These are phyloP conservation scores for Candida sojae DNA, from an alignment of 1,139 yeast genomes.

Conservation along the genomic window DNA sequence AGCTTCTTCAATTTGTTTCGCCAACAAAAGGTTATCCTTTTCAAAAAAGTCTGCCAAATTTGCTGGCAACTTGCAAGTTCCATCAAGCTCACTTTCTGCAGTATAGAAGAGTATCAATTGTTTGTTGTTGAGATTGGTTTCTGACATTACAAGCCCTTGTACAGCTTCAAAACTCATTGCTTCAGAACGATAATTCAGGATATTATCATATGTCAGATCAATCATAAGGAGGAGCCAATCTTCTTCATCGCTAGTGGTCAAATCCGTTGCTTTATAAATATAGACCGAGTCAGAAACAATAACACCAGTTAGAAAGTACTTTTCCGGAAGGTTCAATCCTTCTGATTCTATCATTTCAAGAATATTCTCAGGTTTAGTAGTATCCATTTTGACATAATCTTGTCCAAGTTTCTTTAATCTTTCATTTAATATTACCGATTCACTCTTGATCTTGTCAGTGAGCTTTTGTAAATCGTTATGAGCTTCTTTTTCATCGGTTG, in stretches of 20 bases:
- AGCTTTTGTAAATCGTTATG: constrained; percentile 26
- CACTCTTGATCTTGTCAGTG: constrained; percentile 18
- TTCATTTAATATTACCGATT: constrained; percentile 18
- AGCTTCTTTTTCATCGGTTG: constrained; percentile 17
- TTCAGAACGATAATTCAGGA: constrained; percentile 20
- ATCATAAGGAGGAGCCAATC: constrained; percentile 21
- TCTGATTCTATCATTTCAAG: constrained; percentile 12
- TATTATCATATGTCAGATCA: constrained; percentile 12
- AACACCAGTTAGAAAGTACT: constrained; percentile 29
- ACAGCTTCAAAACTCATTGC: constrained; percentile 23
- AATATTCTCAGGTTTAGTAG: constrained; percentile 24
- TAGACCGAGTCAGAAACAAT: constrained; percentile 33
- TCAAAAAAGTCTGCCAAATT: constrained; percentile 19
- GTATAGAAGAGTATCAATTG: constrained; percentile 24
- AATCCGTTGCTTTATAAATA: constrained; percentile 19
- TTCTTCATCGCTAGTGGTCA: constrained; percentile 5
- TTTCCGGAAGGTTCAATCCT: constrained; percentile 17
- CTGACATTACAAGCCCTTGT: constrained; percentile 17
- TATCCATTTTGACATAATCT: constrained; percentile 22
- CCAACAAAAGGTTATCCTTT: constrained; percentile 19
- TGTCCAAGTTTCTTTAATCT: constrained; percentile 20
- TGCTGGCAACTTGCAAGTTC: constrained; percentile 13
- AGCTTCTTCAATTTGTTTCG: constrained; percentile 4
- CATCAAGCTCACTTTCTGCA: constrained; percentile 12
- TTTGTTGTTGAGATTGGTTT: constrained; percentile 16